These are phyloP conservation scores for Vitis cinerea DNA, from an alignment of 164 flowering plant genomes.

Conservation along the genomic window DNA sequence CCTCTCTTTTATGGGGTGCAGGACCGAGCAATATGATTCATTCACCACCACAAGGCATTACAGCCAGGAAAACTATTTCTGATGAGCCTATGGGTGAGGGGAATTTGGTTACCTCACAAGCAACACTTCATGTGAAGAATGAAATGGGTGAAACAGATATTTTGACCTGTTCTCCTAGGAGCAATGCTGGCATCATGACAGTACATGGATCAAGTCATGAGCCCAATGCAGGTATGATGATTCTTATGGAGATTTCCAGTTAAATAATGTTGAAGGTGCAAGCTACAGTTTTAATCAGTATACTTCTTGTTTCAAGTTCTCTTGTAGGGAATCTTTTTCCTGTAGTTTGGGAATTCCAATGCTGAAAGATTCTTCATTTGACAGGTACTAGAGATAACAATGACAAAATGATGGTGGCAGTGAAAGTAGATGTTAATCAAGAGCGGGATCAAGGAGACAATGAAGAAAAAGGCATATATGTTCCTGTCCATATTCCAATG, in stretches of 20 bases:
- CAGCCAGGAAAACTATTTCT: constrained; percentile 15
- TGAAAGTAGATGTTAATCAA: constrained; percentile 7
- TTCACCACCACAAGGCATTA: constrained; percentile 21
- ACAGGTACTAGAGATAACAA: constrained; percentile 27
- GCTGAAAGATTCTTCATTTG: constrained; percentile 7
- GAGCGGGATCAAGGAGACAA: constrained; percentile 4
- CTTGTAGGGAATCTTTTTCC: background rate
- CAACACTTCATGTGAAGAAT: constrained; percentile 10
- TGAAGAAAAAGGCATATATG: constrained; percentile 9
- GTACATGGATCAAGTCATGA: constrained; percentile 15
- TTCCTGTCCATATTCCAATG: constrained; percentile 1
- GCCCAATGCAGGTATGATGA: constrained; percentile 24
- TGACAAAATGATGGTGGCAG: constrained; percentile 13
- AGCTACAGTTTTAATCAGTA: background rate
- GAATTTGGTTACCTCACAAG: constrained; percentile 10
- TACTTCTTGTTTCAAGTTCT: background rate
- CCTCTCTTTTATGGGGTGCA: constrained; percentile 32
- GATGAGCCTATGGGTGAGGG: constrained; percentile 19
- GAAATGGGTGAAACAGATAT: constrained; percentile 16
- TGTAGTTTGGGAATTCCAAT: background rate
- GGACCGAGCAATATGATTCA: constrained; percentile 34
- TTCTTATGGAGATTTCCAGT: constrained; percentile 1
- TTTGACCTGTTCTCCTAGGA: constrained; percentile 16
- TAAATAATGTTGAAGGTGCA: background rate
- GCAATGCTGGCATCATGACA: constrained; percentile 12